Base-by-base conservation (phyloP, 306 rosid genomes). In the Malus asiatica region DNA sequence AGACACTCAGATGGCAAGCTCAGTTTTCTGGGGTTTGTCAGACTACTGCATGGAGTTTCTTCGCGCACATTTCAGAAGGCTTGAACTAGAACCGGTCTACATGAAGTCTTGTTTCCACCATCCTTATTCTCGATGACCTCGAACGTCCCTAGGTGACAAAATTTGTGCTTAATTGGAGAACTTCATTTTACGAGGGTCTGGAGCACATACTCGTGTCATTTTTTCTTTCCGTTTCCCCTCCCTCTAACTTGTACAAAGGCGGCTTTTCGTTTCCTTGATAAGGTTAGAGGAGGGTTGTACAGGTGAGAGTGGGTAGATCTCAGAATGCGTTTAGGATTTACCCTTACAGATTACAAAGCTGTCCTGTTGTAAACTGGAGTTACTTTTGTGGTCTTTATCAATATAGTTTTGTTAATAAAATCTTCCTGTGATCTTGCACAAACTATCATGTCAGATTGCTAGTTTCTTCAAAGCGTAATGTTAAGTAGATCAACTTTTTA, bases 1-100 rank as follows among this genome's bases (percentile, higher is more conserved):
- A 77, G 90, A 86, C 98, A 91, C 77, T 81, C 95, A 0, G 97
- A 93, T 66, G 96, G 97, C 67, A 93, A 93, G 80, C 95, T 93
- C 38, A 93, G 98, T 81, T 93, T 93, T 85, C 62, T 89, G 70
- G 98, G 98, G 64, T 93, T 93, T 73, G 90, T 90, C 66, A 86
- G 92, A 75, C 96, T 93, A 70, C 80, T 93, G 40, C 96, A 90
- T 7, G 98, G 95, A 25, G 73, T 87, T 71, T 84, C 96, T 58
- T 65, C 95, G 51, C 89, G 91, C 58, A 22, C 84, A 12, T 78
- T 88, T 76, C 91, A 86, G 65, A 93, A 90, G 87, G 93, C 87
- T 40, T 90, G 88, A 79, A 51, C 42, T 10, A 55, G 73, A 79
- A 33, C 77, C 29, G n/a, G 81, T 53, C 51, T 72, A 38, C 74